These are phyloP conservation scores for Elongisporangium undulatum DNA, from an alignment of 352 stramenopile species.

Conservation along the genomic window DNA sequence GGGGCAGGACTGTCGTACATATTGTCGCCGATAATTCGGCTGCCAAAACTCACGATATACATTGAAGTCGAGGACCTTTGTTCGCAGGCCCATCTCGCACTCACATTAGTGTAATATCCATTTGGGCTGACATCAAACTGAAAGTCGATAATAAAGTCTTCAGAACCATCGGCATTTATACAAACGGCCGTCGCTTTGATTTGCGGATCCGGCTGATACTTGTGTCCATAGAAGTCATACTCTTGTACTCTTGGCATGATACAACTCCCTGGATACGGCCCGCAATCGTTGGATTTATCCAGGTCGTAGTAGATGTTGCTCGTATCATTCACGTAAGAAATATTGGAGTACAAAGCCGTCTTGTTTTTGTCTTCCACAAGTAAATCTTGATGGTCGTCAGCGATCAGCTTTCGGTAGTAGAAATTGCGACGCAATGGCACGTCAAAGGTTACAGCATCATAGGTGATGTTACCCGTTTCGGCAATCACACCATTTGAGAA, in stretches of 20 bases:
- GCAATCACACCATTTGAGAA: no score
- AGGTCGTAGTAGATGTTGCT: constrained; percentile 10
- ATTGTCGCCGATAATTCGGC: constrained; percentile 30
- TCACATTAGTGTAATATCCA: no score
- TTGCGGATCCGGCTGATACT: constrained; percentile 19
- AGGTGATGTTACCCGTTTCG: constrained; percentile 14
- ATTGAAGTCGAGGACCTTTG: constrained; percentile 26
- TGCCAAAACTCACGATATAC: constrained; percentile 38
- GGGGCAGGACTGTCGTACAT: constrained; percentile 9
- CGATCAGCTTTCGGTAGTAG: constrained; percentile 11
- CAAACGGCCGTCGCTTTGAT: constrained; percentile 35
- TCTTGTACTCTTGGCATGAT: constrained; percentile 8
- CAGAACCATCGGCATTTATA: constrained; percentile 17
- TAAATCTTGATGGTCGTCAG: constrained; percentile 3
- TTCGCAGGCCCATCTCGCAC: constrained; percentile 12
- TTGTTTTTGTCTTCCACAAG: constrained; percentile 2
- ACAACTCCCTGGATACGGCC: constrained; percentile 20
- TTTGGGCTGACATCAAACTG: constrained; percentile 8
- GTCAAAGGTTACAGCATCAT: constrained; percentile 37
- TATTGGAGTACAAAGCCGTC: constrained; percentile 9
- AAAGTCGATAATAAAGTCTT: constrained; percentile 24
- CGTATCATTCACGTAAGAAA: constrained; percentile 6
- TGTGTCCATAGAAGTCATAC: constrained; percentile 7
- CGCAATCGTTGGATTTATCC: constrained; percentile 11
- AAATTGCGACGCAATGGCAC: constrained; percentile 21